Evolutionary conservation across 257 asterid genomes (phyloP), one percentile per base, ranked within the genome.

Genomic region (Fraxinus anomala): DNA sequence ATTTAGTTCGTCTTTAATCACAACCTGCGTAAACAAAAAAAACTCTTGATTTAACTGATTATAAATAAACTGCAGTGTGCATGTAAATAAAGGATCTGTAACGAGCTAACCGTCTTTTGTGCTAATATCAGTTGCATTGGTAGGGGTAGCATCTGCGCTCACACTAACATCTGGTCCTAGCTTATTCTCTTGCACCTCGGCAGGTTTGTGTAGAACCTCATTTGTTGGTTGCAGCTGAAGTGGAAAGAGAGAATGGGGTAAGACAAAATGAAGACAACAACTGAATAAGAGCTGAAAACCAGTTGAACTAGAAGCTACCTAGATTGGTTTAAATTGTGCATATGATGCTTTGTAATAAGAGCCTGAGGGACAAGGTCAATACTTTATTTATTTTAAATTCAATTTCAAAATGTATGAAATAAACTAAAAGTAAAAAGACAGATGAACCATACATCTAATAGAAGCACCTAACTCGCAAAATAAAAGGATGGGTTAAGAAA

Each of bases 171-270:
- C 84, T 2, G 83, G 73, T 49, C 70, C 80, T 63, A 73, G 83
- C 72, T 80, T 85, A 28, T 78, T 85, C 56, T 85, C 88, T 83
- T 79, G 83, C 34, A 66, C 70, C 9, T 68, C 61, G 1, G 80
- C 78, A 30, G 91, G 49, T 66, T 82, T 82, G 19, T 81, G 82
- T 75, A 78, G 66, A 73, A 66, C 85, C 71, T 83, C 84, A 3
- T 74, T 82, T 30, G 86, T 76, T 65, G 88, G 80, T 82, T 82
- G 88, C 81, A 79, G 65, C 92, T 91, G 88, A 80, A 81, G 56
- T 71, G 72, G 77, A 36, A 74, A 78, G 31, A 77, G 40, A 3
- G 70, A 37, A 61, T 36, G 75, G 74, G 24, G 10, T 3, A 1
- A 47, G 74, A 73, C 28, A 77, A 77, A n/a, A 73, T 42, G 26